These are phyloP conservation scores for Penicillium brasilianum DNA, from an alignment of 2,329 filamentous ascomycete species.

Conservation along the genomic window DNA sequence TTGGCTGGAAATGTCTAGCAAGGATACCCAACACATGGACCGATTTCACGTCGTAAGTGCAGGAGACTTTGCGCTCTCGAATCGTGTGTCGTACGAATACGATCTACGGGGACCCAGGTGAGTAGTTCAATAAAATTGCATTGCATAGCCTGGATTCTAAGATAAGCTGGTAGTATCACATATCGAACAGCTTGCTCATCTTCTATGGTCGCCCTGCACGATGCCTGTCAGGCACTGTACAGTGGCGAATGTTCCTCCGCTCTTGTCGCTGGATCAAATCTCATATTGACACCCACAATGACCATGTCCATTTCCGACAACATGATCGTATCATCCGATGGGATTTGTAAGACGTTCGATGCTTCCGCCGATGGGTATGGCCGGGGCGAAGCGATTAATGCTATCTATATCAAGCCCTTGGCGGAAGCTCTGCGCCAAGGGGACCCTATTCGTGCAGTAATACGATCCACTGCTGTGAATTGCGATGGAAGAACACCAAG, in stretches of 20 bases:
- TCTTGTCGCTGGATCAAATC: slow-evolving; percentile 44
- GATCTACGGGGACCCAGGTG: slow-evolving; percentile 32
- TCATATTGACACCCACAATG: slow-evolving; percentile 39
- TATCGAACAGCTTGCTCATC: slow-evolving; percentile 51
- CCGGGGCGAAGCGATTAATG: slow-evolving; percentile 55
- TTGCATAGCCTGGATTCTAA: slow-evolving; percentile 6
- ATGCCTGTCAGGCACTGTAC: slow-evolving; percentile 33
- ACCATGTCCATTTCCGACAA: slow-evolving; percentile 25
- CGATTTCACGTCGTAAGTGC: slow-evolving; percentile 22
- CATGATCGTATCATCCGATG: slow-evolving; percentile 48
- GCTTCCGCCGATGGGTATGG: slow-evolving; percentile 57
- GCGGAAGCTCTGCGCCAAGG: slow-evolving; percentile 53
- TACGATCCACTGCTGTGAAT: slow-evolving; percentile 38
- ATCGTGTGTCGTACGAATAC: slow-evolving; percentile 33
- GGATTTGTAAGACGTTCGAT: slow-evolving; percentile 56
- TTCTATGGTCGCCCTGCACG: slow-evolving; percentile 42
- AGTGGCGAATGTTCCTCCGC: slow-evolving; percentile 31
- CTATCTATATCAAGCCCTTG: slow-evolving; percentile 55
- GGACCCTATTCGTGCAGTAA: slow-evolving; percentile 39
- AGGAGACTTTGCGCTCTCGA: slow-evolving; percentile 30
- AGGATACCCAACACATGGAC: slow-evolving; percentile 27
- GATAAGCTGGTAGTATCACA: slow-evolving; percentile 29
- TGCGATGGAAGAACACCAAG: slow-evolving; percentile 34
- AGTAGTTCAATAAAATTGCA: slow-evolving; percentile 1
- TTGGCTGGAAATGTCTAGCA: slow-evolving; percentile 29